phyloP scores from a whole-genome alignment of 2,329 filamentous ascomycete species.

The Ophiostoma perfectum region DNA sequence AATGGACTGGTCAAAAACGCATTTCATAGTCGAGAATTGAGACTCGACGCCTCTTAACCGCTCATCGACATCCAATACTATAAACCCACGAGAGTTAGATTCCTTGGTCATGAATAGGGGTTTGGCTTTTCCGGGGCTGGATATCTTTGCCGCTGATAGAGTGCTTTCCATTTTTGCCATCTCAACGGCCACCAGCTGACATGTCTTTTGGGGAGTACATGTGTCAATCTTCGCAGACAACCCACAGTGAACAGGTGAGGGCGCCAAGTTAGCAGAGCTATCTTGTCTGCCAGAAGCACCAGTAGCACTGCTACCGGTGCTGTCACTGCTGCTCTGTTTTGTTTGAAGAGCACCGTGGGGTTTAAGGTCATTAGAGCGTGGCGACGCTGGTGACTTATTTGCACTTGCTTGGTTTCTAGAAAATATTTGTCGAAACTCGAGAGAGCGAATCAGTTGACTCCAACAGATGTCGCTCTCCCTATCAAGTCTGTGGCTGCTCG shows the following conservation, averaged over 20 bases:
- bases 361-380: not conserved
- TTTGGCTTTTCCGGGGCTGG: slow-evolving; percentile 40
- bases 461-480: slow-evolving; percentile 1
- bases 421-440: not conserved
- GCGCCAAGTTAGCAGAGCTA: not conserved
- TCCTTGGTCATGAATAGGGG: slow-evolving; percentile 47
- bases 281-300: not conserved
- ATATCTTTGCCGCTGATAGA: slow-evolving; percentile 34
- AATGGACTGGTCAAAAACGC: slow-evolving; percentile 64
- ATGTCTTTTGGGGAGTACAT: slow-evolving; percentile 7
- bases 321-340: not conserved
- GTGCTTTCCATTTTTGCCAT: slow-evolving; percentile 30
- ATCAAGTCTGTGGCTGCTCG: not conserved
- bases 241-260: not conserved
- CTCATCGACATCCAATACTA: slow-evolving; percentile 75
- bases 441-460: slow-evolving; percentile 19
- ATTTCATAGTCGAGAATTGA: slow-evolving; percentile 65
- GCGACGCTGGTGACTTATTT: not conserved
- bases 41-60: slow-evolving; percentile 71
- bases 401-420: not conserved
- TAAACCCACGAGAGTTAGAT: slow-evolving; percentile 60
- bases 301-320: slow-evolving; percentile 11
- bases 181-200: slow-evolving; percentile 2
- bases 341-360: not conserved
- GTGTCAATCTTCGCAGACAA: not conserved